Percentiles rank a stretch among this genome's conserved stretches.
Conservation (phyloP, 2,329 filamentous ascomycete species). For the Capronia epimyces region DNA sequence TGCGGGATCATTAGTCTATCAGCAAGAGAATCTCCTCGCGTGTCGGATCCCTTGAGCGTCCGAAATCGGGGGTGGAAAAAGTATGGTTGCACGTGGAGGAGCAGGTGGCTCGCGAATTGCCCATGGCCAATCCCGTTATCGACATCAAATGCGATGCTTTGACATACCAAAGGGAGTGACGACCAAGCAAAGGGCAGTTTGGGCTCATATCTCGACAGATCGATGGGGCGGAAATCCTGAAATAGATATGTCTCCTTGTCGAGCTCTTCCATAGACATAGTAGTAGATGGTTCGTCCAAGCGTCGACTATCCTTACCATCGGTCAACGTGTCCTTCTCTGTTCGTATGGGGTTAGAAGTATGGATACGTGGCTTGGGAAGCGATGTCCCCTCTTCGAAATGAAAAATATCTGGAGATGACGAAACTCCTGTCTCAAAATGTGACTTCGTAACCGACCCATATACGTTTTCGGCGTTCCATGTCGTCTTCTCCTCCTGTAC, state of each 20-base stretch:
- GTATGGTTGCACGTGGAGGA: slow-evolving; percentile 43
- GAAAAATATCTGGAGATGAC: slow-evolving; percentile 20
- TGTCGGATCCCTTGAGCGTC: slow-evolving; percentile 1
- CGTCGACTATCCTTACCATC: not conserved
- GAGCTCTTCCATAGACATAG: slow-evolving; percentile 21
- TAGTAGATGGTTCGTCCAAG: not conserved
- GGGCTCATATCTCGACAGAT: slow-evolving; percentile 25
- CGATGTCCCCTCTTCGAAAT: slow-evolving; percentile 15
- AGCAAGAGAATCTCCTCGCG: slow-evolving; percentile 14
- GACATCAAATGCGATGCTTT: slow-evolving; percentile 26
- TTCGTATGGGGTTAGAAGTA: slow-evolving; percentile 19
- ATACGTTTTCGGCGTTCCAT: slow-evolving; percentile 7
- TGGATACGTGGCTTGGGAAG: slow-evolving; percentile 20
- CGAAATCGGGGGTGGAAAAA: slow-evolving; percentile 34
- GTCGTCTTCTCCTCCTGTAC: not conserved
- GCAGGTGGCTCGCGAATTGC: slow-evolving; percentile 45
- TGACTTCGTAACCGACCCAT: slow-evolving; percentile 2
- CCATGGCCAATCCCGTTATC: slow-evolving; percentile 42
- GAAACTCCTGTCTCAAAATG: slow-evolving; percentile 16
- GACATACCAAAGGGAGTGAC: slow-evolving; percentile 26
- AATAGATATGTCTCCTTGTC: slow-evolving; percentile 18
- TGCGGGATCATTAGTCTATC: slow-evolving; percentile 32
- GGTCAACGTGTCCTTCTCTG: not conserved
- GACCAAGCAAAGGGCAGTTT: slow-evolving; percentile 28
- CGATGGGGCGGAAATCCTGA: slow-evolving; percentile 28